These are phyloP conservation scores for Veloboletus limbatus DNA, from an alignment of 1,284 basidiomycete genomes.

Conservation along the genomic window DNA sequence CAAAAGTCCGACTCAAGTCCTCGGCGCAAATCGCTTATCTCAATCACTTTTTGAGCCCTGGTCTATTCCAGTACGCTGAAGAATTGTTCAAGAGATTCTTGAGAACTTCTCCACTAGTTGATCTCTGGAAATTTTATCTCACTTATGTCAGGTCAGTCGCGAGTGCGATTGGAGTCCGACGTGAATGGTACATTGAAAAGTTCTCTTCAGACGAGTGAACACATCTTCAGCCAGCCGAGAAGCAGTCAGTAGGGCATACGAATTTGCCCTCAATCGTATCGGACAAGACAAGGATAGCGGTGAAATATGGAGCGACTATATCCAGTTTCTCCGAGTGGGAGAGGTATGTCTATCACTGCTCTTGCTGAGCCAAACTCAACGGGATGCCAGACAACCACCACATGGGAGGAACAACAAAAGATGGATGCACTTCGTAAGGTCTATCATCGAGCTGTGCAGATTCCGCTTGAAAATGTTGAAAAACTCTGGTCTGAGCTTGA, in stretches of 20 bases:
- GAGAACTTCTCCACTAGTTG: slow-evolving; percentile 78
- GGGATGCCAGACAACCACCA: slow-evolving; percentile 56
- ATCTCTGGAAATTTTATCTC: slow-evolving; percentile 85
- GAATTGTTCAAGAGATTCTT: slow-evolving; percentile 80
- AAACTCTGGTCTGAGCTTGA: slow-evolving; percentile 94
- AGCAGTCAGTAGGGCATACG: slow-evolving; percentile 85
- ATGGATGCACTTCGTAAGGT: slow-evolving; percentile 91
- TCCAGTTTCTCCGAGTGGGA: slow-evolving; percentile 80
- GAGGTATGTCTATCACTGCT: slow-evolving; percentile 50
- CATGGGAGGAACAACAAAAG: slow-evolving; percentile 96
- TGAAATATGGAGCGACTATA: slow-evolving; percentile 76
- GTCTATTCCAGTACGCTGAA: slow-evolving; percentile 70
- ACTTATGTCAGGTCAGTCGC: slow-evolving; percentile 71
- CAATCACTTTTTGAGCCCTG: slow-evolving; percentile 69
- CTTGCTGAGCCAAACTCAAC: slow-evolving; percentile 8
- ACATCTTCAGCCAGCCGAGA: slow-evolving; percentile 60
- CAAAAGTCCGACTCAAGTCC: slow-evolving; percentile 44
- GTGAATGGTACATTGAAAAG: slow-evolving; percentile 9
- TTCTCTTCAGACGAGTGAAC: slow-evolving; percentile 47
- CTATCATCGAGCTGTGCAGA: slow-evolving; percentile 91
- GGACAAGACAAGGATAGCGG: slow-evolving; percentile 82
- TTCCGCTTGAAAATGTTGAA: slow-evolving; percentile 93
- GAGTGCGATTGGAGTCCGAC: slow-evolving; percentile 8
- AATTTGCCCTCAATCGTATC: slow-evolving; percentile 89
- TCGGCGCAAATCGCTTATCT: slow-evolving; percentile 80